Base-by-base conservation (phyloP, 2,329 filamentous ascomycete species). In the Aspergillus ruber region DNA sequence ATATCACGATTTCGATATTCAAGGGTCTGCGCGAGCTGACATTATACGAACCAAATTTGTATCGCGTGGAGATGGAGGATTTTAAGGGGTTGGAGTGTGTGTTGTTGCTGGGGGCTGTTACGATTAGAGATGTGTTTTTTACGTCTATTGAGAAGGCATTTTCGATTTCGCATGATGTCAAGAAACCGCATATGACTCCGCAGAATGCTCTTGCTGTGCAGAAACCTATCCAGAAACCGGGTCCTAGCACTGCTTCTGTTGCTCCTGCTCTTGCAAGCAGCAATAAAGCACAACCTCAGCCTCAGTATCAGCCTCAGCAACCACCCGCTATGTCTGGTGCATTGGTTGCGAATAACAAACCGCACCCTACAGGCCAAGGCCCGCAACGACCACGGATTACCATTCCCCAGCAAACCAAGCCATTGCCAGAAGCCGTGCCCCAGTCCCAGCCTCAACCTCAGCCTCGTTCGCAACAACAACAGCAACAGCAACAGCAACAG, bases 1-100 rank as follows among this genome's bases (percentile, higher is more conserved):
- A 97, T 68, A 97, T 97, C 57, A 90, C 90, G 0, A 78, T 97
- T n/a, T 90, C 89, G 2, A 79, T 97, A 58, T 95, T 90, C 74
- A 83, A 85, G 55, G 78, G 80, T 15, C 75, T 84, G 21, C 84
- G 82, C 56, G 87, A 90, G 57, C 70, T 97, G 49, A 95, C 90
- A 2, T 78, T 98, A 38, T 96, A 97, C 72, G 88, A 98, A 68
- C 88, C 91, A 4, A 97, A 97, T 63, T 76, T 97, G 62, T 84
- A 86, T 51, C 79, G 93, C 6, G 85, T 97, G 9, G 90, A 97
- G 39, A 83, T 97, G 52, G 90, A 98, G 66, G 93, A 98, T 68
- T 83, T 86, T 48, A 97, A 96, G 67, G 93, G 93, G 0, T 74
- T 97, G 3, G 93, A 98, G 64, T 80, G 97, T 1, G 84, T 90